phyloP scores from a whole-genome alignment of 176 grass and related monocot species.

The Pontederia crassipes region DNA sequence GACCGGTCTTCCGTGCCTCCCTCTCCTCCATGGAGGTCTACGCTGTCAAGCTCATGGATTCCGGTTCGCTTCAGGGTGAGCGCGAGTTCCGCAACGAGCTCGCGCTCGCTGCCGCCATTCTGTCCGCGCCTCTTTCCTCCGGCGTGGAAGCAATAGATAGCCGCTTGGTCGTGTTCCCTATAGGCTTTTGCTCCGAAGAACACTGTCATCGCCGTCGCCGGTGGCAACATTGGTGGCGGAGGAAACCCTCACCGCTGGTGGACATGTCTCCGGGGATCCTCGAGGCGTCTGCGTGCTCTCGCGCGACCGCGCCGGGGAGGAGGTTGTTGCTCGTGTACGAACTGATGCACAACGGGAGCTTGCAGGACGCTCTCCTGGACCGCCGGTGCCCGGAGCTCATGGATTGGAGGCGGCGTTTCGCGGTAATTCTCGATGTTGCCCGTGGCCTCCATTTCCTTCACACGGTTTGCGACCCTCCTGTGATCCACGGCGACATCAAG shows the following conservation, averaged over 20 bases:
- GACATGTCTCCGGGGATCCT: conserved; percentile 19
- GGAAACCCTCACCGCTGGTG: background rate
- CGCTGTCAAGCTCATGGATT: conserved; percentile 84
- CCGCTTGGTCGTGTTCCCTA: conserved; percentile 35
- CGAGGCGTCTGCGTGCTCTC: background rate
- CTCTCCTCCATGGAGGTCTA: conserved; percentile 52
- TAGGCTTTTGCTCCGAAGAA: conserved; percentile 56
- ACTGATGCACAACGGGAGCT: conserved; percentile 90
- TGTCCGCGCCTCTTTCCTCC: conserved; percentile 12
- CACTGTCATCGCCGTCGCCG: background rate
- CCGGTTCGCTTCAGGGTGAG: conserved; percentile 85
- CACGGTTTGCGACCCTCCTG: conserved; percentile 54
- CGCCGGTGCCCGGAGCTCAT: conserved; percentile 55
- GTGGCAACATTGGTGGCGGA: conserved; percentile 11
- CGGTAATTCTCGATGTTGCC: conserved; percentile 70
- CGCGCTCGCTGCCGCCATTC: conserved; percentile 59
- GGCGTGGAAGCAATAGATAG: background rate
- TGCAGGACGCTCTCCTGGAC: conserved; percentile 85
- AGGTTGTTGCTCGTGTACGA: conserved; percentile 80
- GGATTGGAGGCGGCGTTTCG: conserved; percentile 50
- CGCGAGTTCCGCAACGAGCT: conserved; percentile 98
- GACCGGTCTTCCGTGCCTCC: conserved; percentile 67
- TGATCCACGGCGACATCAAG: conserved; percentile 89
- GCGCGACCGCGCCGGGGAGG: background rate
- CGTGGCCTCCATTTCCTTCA: conserved; percentile 75